Conservation (phyloP, 1,284 basidiomycete species). For the Golubevia sp. region DNA sequence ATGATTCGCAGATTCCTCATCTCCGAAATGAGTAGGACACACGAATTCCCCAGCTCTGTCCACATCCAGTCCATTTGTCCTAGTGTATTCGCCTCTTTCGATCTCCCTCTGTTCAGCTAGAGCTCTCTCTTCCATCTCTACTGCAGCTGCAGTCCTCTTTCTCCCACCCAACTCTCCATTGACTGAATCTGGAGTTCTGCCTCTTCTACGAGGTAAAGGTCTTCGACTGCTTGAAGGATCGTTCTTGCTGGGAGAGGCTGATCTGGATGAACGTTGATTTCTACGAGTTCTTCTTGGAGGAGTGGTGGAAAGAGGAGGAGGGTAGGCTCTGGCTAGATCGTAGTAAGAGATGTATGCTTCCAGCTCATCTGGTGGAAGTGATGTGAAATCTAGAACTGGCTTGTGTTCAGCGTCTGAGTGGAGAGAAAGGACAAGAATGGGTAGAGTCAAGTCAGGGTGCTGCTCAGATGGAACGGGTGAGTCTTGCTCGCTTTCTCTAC, state of each 20-base stretch:
- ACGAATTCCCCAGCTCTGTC: constrained; percentile 4
- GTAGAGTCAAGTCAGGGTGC: too few species aligned
- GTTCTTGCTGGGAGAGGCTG: constrained; percentile 9
- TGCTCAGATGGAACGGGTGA: too few species aligned
- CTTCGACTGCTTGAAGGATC: too few species aligned
- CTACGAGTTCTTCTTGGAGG: constrained; percentile 7
- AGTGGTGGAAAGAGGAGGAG: constrained; percentile 14
- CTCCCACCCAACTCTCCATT: background rate
- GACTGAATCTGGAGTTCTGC: constrained; percentile 9
- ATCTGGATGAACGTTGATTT: background rate
- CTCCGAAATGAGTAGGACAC: constrained; percentile 40
- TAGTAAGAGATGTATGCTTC: constrained; percentile 41
- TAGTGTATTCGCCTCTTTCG: too few species aligned
- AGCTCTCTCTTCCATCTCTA: background rate
- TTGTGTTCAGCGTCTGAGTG: too few species aligned
- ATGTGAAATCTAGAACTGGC: constrained; percentile 27
- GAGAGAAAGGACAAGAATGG: too few species aligned
- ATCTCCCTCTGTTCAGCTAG: background rate
- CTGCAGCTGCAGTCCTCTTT: constrained; percentile 4
- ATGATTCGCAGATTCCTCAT: constrained; percentile 32
- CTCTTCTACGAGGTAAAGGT: constrained; percentile 12
- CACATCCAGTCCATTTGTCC: background rate
- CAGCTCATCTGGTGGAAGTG: constrained; percentile 27
- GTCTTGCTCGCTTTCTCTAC: too few species aligned
- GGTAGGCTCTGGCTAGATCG: constrained; percentile 33